phyloP scores from a whole-genome alignment of 495 filamentous ascomycete species.

The Podospora didyma region DNA sequence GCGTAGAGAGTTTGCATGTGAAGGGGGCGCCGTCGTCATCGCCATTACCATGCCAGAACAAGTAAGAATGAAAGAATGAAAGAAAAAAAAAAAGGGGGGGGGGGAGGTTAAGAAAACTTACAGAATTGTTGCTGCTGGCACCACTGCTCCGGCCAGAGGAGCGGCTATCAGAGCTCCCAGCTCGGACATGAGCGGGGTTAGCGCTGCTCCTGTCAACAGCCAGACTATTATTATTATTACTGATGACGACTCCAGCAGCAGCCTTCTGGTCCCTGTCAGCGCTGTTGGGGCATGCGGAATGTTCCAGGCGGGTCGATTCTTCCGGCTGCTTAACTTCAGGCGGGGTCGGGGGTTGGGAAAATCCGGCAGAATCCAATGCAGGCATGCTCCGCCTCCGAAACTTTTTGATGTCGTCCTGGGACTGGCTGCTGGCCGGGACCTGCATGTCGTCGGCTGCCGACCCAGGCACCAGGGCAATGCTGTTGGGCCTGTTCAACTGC shows the following conservation, averaged over 20 bases:
- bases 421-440: conserved; percentile 38
- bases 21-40: conserved; percentile 12
- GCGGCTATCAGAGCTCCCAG: conserved; percentile 42
- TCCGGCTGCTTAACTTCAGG: conserved; percentile 35
- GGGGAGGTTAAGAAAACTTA: no score
- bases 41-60: not conserved
- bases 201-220: conserved; percentile 14
- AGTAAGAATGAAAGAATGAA: not conserved
- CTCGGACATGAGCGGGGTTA: conserved; percentile 25
- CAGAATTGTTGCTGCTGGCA: conserved; percentile 39
- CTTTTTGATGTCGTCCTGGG: conserved; percentile 64
- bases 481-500: conserved; percentile 40
- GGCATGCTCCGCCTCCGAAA: conserved; percentile 82
- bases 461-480: conserved; percentile 34
- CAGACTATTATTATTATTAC: conserved; percentile 15
- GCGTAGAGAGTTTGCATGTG: conserved; percentile 20
- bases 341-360: conserved; percentile 37
- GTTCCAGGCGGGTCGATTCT: conserved; percentile 35
- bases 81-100: not conserved
- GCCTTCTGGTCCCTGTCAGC: conserved; percentile 35
- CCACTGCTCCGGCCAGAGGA: conserved; percentile 40
- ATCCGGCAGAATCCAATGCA: conserved; percentile 65
- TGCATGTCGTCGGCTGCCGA: conserved; percentile 52
- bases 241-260: no score
- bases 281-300: conserved; percentile 27